A percentile compares a stretch with the other conserved stretches of the same genome.
Evolutionary conservation across 306 rosid genomes (phyloP).

Genomic region (Quercus rubra): DNA sequence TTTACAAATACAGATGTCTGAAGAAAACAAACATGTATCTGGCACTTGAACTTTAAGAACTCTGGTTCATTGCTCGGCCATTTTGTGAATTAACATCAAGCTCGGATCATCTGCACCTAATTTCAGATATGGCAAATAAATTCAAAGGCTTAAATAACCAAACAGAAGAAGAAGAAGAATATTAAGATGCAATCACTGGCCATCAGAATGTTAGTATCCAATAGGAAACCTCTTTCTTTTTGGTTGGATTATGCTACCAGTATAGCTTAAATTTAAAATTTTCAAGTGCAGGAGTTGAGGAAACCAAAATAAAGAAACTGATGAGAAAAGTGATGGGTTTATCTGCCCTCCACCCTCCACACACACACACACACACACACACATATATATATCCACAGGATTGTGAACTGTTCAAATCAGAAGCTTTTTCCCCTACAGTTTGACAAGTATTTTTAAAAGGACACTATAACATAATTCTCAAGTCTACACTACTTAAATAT

Average conservation of each 20-base stretch:
- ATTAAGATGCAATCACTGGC: neutral
- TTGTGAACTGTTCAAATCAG: no score
- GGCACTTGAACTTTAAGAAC: slow-evolving; percentile 21
- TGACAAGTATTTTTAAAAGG: no score
- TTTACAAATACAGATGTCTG: slow-evolving; percentile 24
- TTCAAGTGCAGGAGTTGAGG: no score
- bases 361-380: no score
- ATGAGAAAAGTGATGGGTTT: no score
- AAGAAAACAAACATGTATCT: slow-evolving; percentile 27
- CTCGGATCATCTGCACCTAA: slow-evolving; percentile 46
- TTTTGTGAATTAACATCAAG: slow-evolving; percentile 34
- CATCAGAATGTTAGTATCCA: neutral
- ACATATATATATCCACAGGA: no score
- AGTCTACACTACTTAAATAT: no score
- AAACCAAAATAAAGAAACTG: no score
- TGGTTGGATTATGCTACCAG: neutral
- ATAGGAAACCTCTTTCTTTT: neutral
- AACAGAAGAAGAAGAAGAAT: neutral
- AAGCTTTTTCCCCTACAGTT: no score
- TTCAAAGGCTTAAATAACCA: neutral
- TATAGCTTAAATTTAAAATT: neutral
- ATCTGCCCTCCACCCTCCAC: no score
- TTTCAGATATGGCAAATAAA: neutral
- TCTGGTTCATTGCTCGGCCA: slow-evolving; percentile 16
- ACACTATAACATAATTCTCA: no score